phyloP scores from a whole-genome alignment of 78 protist genomes.

The Dictyostelium purpureum region DNA sequence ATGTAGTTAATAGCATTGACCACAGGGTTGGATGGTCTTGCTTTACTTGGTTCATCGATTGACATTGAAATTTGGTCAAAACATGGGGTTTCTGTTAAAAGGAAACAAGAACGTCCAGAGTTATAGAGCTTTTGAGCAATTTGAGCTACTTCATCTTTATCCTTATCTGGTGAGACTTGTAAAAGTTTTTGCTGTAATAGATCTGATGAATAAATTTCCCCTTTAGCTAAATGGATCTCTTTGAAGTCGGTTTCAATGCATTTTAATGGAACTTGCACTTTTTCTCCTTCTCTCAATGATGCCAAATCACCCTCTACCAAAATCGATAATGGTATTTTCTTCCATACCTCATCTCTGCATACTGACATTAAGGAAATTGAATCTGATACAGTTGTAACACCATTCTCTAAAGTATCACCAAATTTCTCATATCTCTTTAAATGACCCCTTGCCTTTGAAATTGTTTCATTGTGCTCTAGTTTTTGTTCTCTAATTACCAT shows the following conservation, averaged over 20 bases:
- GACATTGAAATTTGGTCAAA: constrained; percentile 21
- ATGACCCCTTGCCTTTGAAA: constrained; percentile 69
- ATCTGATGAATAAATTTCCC: constrained; percentile 30
- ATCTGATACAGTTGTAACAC: constrained; percentile 35
- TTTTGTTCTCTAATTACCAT: constrained; percentile 40
- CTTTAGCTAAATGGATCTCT: constrained; percentile 6
- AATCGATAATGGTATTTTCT: constrained; percentile 57
- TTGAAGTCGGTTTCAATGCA: constrained; percentile 50
- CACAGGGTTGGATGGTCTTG: constrained; percentile 57
- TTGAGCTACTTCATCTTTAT: neutral
- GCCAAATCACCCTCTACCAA: constrained; percentile 73
- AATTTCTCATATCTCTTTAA: constrained; percentile 2
- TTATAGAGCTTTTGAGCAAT: constrained; percentile 16
- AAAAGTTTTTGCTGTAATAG: neutral
- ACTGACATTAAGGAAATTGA: constrained; percentile 37
- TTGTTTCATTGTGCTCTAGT: constrained; percentile 46
- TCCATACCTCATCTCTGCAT: constrained; percentile 67
- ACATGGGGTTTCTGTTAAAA: constrained; percentile 35
- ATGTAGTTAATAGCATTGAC: constrained; percentile 68
- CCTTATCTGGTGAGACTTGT: neutral
- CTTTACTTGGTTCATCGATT: neutral
- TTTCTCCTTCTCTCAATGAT: constrained; percentile 48
- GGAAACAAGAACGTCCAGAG: constrained; percentile 58
- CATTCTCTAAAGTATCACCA: constrained; percentile 49
- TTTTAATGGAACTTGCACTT: constrained; percentile 11